Conservation (phyloP, 2,329 filamentous ascomycete species). For the Aureobasidium sp. region DNA sequence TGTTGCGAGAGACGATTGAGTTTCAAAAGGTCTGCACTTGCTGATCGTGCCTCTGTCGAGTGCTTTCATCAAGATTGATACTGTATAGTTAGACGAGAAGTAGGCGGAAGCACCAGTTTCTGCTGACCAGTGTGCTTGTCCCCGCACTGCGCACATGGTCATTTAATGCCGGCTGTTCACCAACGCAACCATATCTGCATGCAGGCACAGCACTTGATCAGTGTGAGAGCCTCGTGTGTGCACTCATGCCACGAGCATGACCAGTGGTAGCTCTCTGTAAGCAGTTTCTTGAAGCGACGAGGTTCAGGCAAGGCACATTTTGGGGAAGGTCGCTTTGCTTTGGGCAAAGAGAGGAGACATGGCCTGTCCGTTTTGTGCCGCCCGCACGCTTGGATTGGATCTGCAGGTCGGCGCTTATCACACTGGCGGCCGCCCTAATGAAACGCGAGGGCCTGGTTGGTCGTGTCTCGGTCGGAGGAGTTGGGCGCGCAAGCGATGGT, state of each 20-base stretch:
- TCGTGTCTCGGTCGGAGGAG: slow-evolving; percentile 2
- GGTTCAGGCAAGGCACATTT: background rate
- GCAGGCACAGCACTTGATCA: background rate
- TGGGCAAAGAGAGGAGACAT: background rate
- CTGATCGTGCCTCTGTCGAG: background rate
- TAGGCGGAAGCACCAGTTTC: background rate
- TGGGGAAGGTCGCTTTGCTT: background rate
- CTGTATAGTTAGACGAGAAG: background rate
- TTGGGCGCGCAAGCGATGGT: slow-evolving; percentile 13
- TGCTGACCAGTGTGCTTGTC: slow-evolving; percentile 1
- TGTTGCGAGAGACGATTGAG: background rate
- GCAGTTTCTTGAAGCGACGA: background rate
- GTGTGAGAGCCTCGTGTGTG: background rate
- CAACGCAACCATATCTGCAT: background rate
- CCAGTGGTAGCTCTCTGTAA: background rate
- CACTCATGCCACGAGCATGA: background rate
- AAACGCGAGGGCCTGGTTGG: slow-evolving; percentile 2
- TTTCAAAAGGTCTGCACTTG: background rate
- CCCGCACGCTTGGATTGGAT: slow-evolving; percentile 10
- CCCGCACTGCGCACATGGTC: slow-evolving; percentile 1
- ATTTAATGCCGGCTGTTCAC: background rate
- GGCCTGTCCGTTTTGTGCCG: slow-evolving; percentile 10
- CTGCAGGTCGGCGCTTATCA: slow-evolving; percentile 9
- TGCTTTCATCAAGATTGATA: background rate
- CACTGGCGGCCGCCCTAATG: slow-evolving; percentile 9